phyloP scores from a whole-genome alignment of 2,329 filamentous ascomycete genomes.

The Geosmithia putterillii region DNA sequence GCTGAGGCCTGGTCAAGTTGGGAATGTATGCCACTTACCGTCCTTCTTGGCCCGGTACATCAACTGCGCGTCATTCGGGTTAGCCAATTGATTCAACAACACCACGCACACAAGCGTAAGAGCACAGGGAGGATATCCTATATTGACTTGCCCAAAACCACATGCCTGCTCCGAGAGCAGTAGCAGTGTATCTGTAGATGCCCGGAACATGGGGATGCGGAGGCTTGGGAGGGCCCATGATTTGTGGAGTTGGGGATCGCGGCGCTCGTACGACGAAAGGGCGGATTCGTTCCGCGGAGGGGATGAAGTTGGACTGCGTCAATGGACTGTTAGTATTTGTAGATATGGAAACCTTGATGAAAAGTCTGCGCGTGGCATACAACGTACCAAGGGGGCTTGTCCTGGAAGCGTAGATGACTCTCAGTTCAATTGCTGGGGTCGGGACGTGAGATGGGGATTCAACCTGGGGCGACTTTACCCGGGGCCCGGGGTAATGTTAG shows the following conservation, averaged over 20 bases:
- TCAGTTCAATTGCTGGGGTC: neutral
- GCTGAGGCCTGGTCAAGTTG: no score
- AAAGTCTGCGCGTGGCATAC: neutral
- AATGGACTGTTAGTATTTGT: neutral
- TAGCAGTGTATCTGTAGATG: constrained; percentile 77
- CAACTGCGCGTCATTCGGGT: constrained; percentile 40
- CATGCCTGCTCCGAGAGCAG: constrained; percentile 86
- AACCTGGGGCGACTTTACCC: neutral
- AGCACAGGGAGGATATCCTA: neutral
- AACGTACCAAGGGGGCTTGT: neutral
- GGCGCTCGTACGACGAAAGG: neutral
- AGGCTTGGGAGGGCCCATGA: constrained; percentile 14
- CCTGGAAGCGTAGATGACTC: neutral
- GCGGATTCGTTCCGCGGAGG: neutral
- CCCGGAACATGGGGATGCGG: constrained; percentile 36
- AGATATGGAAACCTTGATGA: neutral
- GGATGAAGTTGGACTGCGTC: neutral
- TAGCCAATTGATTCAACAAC: neutral
- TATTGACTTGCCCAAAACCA: constrained; percentile 83
- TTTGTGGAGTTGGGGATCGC: neutral
- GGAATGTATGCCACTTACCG: constrained; percentile 45
- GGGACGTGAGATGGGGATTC: neutral
- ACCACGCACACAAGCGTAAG: neutral
- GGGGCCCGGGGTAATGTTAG: neutral
- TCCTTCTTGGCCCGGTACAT: constrained; percentile 97